These are phyloP conservation scores for Colletotrichum cereale DNA, from an alignment of 2,329 filamentous ascomycete genomes.

Conservation along the genomic window DNA sequence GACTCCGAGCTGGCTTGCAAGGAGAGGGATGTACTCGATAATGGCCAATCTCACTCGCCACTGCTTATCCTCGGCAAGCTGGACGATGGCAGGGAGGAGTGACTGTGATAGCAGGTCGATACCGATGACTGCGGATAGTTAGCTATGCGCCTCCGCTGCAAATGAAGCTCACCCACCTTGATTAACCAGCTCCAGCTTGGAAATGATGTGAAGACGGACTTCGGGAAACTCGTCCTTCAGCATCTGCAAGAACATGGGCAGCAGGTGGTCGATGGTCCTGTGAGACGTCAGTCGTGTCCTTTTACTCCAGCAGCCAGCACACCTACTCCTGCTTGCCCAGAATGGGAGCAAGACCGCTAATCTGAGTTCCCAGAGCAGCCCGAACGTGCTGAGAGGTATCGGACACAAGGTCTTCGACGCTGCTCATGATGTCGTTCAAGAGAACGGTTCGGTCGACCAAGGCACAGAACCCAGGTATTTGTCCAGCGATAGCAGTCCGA, in stretches of 20 bases:
- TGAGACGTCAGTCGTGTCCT: constrained; percentile 17
- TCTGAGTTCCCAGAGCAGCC: constrained; percentile 94
- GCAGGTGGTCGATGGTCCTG: constrained; percentile 93
- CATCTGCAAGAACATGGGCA: constrained; percentile 99
- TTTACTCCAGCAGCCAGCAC: background rate
- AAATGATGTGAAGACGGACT: constrained; percentile 98
- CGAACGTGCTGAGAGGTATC: constrained; percentile 97
- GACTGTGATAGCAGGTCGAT: constrained; percentile 98
- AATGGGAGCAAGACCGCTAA: constrained; percentile 95
- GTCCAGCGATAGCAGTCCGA: constrained; percentile 94
- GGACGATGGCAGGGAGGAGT: constrained; percentile 95
- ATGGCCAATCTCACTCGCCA: constrained; percentile 98
- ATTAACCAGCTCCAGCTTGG: constrained; percentile 98
- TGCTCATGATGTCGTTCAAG: constrained; percentile 96
- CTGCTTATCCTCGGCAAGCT: constrained; percentile 98
- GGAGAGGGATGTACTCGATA: constrained; percentile 97
- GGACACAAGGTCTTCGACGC: constrained; percentile 94
- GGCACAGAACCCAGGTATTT: constrained; percentile 96
- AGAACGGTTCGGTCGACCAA: constrained; percentile 89
- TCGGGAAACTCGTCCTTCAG: constrained; percentile 99
- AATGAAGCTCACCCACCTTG: constrained; percentile 72
- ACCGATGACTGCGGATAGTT: constrained; percentile 80
- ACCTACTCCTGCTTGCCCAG: constrained; percentile 96
- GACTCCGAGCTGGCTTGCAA: constrained; percentile 94
- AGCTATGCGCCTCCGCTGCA: background rate